phyloP scores from a whole-genome alignment of 768 basidiomycete species.

The Cubamyces lactineus region DNA sequence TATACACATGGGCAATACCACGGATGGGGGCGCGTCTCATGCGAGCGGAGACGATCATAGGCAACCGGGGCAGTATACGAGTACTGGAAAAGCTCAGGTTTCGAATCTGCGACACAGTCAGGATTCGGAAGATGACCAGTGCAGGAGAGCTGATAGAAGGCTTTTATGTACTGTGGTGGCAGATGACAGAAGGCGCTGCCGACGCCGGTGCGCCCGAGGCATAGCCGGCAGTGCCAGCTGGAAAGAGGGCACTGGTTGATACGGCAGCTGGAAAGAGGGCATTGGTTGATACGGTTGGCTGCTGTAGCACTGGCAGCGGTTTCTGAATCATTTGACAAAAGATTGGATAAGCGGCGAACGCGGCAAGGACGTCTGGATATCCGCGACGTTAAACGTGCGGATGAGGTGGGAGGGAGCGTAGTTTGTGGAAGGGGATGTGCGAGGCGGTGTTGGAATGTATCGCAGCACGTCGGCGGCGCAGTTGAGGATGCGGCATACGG shows the following conservation, averaged over 20 bases:
- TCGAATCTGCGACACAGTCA: conserved; percentile 40
- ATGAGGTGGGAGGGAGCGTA: background rate
- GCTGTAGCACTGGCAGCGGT: background rate
- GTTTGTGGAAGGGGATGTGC: background rate
- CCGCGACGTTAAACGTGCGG: too few species aligned
- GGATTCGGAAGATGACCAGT: conserved; percentile 36
- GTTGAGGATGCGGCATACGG: background rate
- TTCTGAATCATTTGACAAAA: background rate
- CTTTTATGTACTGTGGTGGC: conserved; percentile 23
- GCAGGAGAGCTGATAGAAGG: conserved; percentile 24
- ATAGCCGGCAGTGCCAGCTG: background rate
- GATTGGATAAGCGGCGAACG: background rate
- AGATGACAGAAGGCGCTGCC: background rate
- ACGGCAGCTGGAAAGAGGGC: too few species aligned
- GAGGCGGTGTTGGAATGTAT: background rate
- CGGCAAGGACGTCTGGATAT: too few species aligned
- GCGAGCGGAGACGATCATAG: conserved; percentile 47
- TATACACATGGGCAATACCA: conserved; percentile 64
- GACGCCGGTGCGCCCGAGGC: background rate
- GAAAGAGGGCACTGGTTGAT: too few species aligned
- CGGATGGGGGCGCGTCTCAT: conserved; percentile 60
- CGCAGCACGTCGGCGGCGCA: background rate
- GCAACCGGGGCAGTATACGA: conserved; percentile 61
- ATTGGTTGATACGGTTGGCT: background rate
- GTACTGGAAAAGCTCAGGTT: conserved; percentile 75